A percentile compares a stretch with the other conserved stretches of the same genome.
phyloP scores from a whole-genome alignment of 1,139 yeast genomes.

The Zygosaccharomyces pseudobailii region DNA sequence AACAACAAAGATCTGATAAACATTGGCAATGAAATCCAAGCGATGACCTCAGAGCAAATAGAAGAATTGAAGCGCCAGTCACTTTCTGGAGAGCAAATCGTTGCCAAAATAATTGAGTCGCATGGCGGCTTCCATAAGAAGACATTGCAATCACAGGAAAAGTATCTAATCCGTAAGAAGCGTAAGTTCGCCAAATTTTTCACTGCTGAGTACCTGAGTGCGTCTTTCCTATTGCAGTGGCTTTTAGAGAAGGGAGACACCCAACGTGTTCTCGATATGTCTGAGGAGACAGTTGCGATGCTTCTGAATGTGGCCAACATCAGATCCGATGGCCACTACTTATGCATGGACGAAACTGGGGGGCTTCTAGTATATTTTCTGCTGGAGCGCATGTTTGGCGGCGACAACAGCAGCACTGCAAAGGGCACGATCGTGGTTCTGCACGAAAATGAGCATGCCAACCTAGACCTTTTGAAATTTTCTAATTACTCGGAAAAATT shows the following conservation, averaged over 20 bases:
- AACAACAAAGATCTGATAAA: conserved; percentile 70
- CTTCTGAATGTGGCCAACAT: conserved; percentile 74
- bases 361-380: conserved; percentile 79
- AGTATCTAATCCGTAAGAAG: conserved; percentile 85
- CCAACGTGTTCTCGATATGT: conserved; percentile 69
- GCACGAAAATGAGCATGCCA: conserved; percentile 93
- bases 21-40: conserved; percentile 72
- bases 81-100: conserved; percentile 73
- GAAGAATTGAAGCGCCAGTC: conserved; percentile 70
- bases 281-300: conserved; percentile 77
- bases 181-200: conserved; percentile 84
- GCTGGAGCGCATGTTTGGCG: conserved; percentile 84
- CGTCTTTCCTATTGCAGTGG: conserved; percentile 69
- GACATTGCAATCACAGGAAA: conserved; percentile 85
- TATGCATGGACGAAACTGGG: conserved; percentile 87
- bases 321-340: conserved; percentile 82
- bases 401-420: conserved; percentile 23
- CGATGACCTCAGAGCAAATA: conserved; percentile 67
- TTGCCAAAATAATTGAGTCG: conserved; percentile 72
- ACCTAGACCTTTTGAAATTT: conserved; percentile 63
- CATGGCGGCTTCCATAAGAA: conserved; percentile 87
- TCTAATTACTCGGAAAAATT: conserved; percentile 56
- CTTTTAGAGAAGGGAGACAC: conserved; percentile 70
- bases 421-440: conserved; percentile 66
- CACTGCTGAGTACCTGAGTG: conserved; percentile 73